phyloP scores from a whole-genome alignment of 805 yeast genomes.

The Blastobotrys chiropterorum region DNA sequence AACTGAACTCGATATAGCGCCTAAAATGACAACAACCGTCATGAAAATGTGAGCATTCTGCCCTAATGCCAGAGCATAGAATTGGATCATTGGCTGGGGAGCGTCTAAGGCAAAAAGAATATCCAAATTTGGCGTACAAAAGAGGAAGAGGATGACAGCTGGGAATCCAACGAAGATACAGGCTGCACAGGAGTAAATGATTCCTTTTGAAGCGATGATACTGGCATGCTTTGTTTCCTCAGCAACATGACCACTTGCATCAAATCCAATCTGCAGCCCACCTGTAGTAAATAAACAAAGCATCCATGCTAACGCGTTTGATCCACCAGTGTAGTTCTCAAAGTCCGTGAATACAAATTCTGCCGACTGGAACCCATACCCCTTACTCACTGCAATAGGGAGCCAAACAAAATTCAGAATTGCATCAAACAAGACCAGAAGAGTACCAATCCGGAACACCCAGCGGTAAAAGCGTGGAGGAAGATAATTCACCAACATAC shows the following conservation, averaged over 20 bases:
- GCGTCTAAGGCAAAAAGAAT: constrained; percentile 13
- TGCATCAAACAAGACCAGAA: constrained; percentile 16
- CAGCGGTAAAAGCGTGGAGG: constrained; percentile 17
- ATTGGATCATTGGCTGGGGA: constrained; percentile 21
- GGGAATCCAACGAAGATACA: constrained; percentile 12
- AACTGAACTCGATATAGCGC: constrained; percentile 13
- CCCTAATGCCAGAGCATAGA: constrained; percentile 21
- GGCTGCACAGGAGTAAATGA: constrained; percentile 18
- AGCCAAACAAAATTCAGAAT: constrained; percentile 20
- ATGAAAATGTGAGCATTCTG: constrained; percentile 19
- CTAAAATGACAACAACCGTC: constrained; percentile 16
- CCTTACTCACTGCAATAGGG: constrained; percentile 21
- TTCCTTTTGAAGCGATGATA: constrained; percentile 18
- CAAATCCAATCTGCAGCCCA: constrained; percentile 20
- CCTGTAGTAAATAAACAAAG: constrained; percentile 19
- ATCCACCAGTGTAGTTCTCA: constrained; percentile 16
- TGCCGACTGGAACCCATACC: constrained; percentile 20
- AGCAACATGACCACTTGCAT: constrained; percentile 23
- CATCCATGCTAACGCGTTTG: constrained; percentile 21
- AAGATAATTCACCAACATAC: constrained; percentile 16
- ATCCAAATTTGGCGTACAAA: constrained; percentile 19
- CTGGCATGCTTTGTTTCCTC: constrained; percentile 23
- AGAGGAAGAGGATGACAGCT: constrained; percentile 16
- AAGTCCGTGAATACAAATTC: constrained; percentile 16
- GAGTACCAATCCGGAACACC: constrained; percentile 16